These are phyloP conservation scores for Ustilago vetiveriae DNA, from an alignment of 1,284 basidiomycete species.

Conservation along the genomic window DNA sequence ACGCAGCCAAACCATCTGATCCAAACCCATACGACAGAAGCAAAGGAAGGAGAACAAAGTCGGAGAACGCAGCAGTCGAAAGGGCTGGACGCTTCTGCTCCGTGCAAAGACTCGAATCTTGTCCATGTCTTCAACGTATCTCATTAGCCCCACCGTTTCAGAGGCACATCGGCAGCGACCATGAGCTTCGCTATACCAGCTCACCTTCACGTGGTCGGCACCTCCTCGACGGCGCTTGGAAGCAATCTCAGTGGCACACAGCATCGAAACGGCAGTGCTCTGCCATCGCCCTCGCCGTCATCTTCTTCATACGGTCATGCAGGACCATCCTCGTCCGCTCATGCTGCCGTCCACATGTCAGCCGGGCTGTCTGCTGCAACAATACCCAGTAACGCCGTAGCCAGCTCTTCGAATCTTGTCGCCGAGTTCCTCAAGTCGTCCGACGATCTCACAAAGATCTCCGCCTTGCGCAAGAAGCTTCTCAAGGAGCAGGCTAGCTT, in stretches of 20 bases:
- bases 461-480: conserved; percentile 88
- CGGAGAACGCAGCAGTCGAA: too few relatives aligned
- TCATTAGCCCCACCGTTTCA: too few relatives aligned
- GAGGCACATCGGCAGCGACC: neutral
- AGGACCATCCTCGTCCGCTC: conserved; percentile 11
- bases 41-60: too few relatives aligned
- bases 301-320: conserved; percentile 29
- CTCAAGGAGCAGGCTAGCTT: conserved; percentile 97
- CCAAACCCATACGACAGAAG: too few relatives aligned
- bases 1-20: too few relatives aligned
- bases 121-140: too few relatives aligned
- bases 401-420: conserved; percentile 39
- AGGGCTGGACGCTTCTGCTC: too few relatives aligned
- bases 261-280: conserved; percentile 6
- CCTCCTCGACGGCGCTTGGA: conserved; percentile 1
- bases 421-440: conserved; percentile 72
- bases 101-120: too few relatives aligned
- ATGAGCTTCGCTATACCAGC: conserved; percentile 34
- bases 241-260: conserved; percentile 13
- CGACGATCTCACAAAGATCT: conserved; percentile 90
- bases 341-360: conserved; percentile 18
- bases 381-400: conserved; percentile 9
- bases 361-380: conserved; percentile 25
- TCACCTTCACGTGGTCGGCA: conserved; percentile 10
- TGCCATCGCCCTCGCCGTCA: conserved; percentile 10